Evolutionary conservation across 2,329 filamentous ascomycete species (phyloP).

Genomic region (Emergomyces africanus): DNA sequence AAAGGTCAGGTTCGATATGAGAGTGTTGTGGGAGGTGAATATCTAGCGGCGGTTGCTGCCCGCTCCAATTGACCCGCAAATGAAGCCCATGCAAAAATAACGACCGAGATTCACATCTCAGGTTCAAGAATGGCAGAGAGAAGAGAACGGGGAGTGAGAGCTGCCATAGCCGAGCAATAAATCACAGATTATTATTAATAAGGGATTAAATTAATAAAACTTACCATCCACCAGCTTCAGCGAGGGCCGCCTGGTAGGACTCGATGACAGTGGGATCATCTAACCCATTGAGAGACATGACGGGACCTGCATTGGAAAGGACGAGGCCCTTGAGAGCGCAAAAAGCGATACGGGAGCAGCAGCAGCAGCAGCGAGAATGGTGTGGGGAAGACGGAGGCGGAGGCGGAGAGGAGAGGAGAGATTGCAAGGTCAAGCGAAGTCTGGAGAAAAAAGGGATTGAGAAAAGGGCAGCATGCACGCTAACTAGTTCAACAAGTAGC

Average conservation of each 20-base stretch:
- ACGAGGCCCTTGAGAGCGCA: neutral
- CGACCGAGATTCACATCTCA: neutral
- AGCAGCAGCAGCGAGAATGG: neutral
- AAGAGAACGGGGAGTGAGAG: neutral
- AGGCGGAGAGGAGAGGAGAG: neutral
- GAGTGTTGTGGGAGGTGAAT: slow-evolving; percentile 1
- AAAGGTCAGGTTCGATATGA: neutral
- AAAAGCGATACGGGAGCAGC: neutral
- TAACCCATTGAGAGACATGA: slow-evolving; percentile 93
- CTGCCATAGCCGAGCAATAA: neutral
- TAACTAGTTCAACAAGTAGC: neutral
- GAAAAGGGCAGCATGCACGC: neutral
- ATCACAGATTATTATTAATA: neutral
- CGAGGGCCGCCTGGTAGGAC: slow-evolving; percentile 65
- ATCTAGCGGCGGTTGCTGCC: neutral
- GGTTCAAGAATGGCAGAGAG: neutral
- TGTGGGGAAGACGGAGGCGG: neutral
- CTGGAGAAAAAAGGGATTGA: neutral
- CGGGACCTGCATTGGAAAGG: slow-evolving; percentile 12
- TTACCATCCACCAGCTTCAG: slow-evolving; percentile 90
- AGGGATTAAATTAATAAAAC: slow-evolving; percentile 25
- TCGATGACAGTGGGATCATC: slow-evolving; percentile 70
- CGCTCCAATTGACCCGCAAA: neutral
- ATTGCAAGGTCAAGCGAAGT: neutral
- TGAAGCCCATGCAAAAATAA: neutral